A percentile compares a stretch with the other conserved stretches of the same genome.
Evolutionary conservation across 1,284 basidiomycete species (phyloP).

Genomic region (Rhizoctonia solani): DNA sequence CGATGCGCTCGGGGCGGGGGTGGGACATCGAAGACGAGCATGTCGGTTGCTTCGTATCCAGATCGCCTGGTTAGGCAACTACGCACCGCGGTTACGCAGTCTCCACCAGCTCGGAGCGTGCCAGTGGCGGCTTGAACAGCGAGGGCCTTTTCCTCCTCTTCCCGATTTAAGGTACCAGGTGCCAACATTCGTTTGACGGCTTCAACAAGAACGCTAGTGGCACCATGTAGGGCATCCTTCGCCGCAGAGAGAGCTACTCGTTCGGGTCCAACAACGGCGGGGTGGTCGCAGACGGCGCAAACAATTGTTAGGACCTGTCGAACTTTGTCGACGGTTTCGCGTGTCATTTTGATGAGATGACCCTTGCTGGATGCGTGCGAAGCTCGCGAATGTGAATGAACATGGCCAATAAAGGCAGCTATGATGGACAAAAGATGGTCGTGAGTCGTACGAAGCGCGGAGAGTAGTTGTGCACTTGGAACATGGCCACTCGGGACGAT

Average conservation of each 20-base stretch:
- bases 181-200: conserved; percentile 59
- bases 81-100: conserved; percentile 83
- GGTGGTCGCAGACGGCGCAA: conserved; percentile 79
- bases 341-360: conserved; percentile 90
- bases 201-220: conserved; percentile 86
- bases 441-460: conserved; percentile 74
- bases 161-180: conserved; percentile 62
- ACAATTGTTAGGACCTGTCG: conserved; percentile 91
- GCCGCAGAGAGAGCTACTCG: conserved; percentile 65
- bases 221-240: conserved; percentile 82
- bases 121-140: conserved; percentile 83
- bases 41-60: conserved; percentile 53
- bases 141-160: conserved; percentile 75
- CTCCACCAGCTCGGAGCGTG: conserved; percentile 84
- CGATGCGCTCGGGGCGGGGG: conserved; percentile 13
- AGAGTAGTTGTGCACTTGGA: conserved; percentile 66
- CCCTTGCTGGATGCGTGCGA: conserved; percentile 92
- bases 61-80: conserved; percentile 68
- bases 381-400: conserved; percentile 86
- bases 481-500: conserved; percentile 72
- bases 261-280: conserved; percentile 58
- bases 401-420: conserved; percentile 95
- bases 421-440: conserved; percentile 91
- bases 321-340: conserved; percentile 91
- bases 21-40: conserved; percentile 15